A percentile compares a stretch with the other conserved stretches of the same genome.
These are phyloP conservation scores for Ceratocystis eucalypticola DNA, from an alignment of 2,329 filamentous ascomycete species.

Conservation along the genomic window DNA sequence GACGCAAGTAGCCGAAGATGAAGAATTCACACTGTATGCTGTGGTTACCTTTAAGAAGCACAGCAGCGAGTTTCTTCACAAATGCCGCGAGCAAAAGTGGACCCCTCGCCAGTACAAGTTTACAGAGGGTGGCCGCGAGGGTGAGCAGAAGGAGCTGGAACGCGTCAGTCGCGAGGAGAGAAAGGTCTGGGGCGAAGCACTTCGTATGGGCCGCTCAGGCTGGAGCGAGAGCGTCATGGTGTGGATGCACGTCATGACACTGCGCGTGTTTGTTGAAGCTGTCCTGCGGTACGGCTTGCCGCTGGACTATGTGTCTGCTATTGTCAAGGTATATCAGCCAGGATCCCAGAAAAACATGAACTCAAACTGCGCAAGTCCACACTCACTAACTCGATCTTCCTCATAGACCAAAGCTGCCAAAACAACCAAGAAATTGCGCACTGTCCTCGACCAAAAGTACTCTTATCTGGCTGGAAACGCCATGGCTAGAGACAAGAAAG, in stretches of 20 bases:
- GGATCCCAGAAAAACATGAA: no score
- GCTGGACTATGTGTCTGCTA: slow-evolving; percentile 70
- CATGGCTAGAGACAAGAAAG: slow-evolving; percentile 85
- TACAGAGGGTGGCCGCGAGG: slow-evolving; percentile 75
- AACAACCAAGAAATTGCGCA: slow-evolving; percentile 61
- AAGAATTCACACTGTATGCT: slow-evolving; percentile 77
- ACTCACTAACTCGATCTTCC: no score
- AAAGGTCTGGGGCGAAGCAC: slow-evolving; percentile 83
- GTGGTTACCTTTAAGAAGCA: slow-evolving; percentile 93
- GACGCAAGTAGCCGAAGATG: slow-evolving; percentile 64
- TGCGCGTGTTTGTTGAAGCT: slow-evolving; percentile 93
- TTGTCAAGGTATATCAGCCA: slow-evolving; percentile 57
- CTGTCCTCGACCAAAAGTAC: slow-evolving; percentile 69
- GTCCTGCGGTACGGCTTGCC: slow-evolving; percentile 93
- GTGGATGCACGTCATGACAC: slow-evolving; percentile 80
- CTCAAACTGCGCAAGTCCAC: no score
- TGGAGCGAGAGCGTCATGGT: slow-evolving; percentile 96
- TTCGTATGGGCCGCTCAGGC: slow-evolving; percentile 75
- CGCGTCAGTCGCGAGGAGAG: slow-evolving; percentile 71
- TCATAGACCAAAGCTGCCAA: slow-evolving; percentile 45
- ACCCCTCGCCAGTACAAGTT: slow-evolving; percentile 90
- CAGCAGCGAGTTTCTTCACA: slow-evolving; percentile 74
- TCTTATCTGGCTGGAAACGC: slow-evolving; percentile 91
- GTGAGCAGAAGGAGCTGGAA: slow-evolving; percentile 77
- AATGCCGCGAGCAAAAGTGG: slow-evolving; percentile 87